phyloP scores from a whole-genome alignment of 2,329 filamentous ascomycete genomes.

The Acrodontium crateriforme region DNA sequence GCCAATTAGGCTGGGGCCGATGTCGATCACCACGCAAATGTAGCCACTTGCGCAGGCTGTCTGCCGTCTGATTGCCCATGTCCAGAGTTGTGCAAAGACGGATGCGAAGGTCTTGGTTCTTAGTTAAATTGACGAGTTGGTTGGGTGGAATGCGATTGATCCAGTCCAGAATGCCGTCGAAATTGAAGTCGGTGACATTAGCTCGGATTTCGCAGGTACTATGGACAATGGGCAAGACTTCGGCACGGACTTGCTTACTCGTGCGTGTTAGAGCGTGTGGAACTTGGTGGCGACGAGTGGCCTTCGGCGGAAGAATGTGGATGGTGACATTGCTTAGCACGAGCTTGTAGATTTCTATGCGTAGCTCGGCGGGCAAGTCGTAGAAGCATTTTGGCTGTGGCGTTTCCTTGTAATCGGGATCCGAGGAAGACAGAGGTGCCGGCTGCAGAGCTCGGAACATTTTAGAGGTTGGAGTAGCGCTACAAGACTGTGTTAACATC shows the following conservation, averaged over 20 bases:
- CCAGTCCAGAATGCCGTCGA: constrained; percentile 17
- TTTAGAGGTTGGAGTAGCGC: too few relatives aligned
- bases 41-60: constrained; percentile 17
- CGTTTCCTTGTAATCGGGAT: too few relatives aligned
- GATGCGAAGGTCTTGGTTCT: constrained; percentile 16
- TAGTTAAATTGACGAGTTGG: constrained; percentile 14
- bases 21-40: constrained; percentile 16
- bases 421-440: too few relatives aligned
- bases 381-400: too few relatives aligned
- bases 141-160: constrained; percentile 16
- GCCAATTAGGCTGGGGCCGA: constrained; percentile 19
- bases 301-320: constrained; percentile 16
- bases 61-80: constrained; percentile 5
- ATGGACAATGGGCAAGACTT: constrained; percentile 20
- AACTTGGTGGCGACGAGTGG: constrained; percentile 6
- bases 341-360: constrained; percentile 20
- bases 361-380: constrained; percentile 20
- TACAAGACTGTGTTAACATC: too few relatives aligned
- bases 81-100: constrained; percentile 12
- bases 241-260: constrained; percentile 17
- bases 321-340: constrained; percentile 16
- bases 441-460: too few relatives aligned
- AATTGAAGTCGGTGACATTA: constrained; percentile 20
- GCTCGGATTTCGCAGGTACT: constrained; percentile 16
- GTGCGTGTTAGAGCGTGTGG: constrained; percentile 15